These are phyloP conservation scores for Picea sitchensis DNA, from an alignment of 75 land plant species.

Conservation along the genomic window DNA sequence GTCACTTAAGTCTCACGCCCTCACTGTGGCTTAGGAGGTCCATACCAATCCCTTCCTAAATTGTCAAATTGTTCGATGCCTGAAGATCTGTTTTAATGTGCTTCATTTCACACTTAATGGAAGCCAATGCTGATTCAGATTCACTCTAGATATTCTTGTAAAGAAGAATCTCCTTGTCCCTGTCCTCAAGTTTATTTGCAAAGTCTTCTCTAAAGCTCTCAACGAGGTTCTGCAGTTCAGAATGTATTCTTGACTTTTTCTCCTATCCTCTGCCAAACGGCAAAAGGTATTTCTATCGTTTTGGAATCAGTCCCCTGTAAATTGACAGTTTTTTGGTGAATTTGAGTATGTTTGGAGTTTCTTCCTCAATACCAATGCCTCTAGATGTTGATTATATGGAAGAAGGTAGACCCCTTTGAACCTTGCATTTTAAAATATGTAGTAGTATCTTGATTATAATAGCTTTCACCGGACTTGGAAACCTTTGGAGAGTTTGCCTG, in stretches of 20 bases:
- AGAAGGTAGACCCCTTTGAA: neutral
- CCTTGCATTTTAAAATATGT: neutral
- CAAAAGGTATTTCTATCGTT: neutral
- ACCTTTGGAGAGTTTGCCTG: neutral
- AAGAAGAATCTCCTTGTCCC: neutral
- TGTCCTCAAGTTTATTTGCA: neutral
- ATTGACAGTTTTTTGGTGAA: neutral
- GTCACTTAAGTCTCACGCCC: too few relatives aligned
- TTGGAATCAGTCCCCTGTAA: neutral
- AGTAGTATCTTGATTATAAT: neutral
- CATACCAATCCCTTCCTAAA: neutral
- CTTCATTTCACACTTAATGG: neutral
- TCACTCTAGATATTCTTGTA: constrained; percentile 3
- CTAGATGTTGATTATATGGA: neutral
- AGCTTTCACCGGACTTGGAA: neutral
- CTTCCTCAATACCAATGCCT: neutral
- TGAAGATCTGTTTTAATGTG: neutral
- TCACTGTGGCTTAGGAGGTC: too few relatives aligned
- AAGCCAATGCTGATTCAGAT: neutral
- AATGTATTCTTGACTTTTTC: neutral
- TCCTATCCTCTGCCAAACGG: neutral
- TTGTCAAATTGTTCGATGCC: neutral
- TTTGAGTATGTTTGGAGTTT: neutral
- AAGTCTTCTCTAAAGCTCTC: neutral
- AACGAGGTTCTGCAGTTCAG: neutral